Percentiles rank a stretch among this genome's conserved stretches.
Conservation (phyloP, 306 rosid species). For the Castanopsis chinensis region DNA sequence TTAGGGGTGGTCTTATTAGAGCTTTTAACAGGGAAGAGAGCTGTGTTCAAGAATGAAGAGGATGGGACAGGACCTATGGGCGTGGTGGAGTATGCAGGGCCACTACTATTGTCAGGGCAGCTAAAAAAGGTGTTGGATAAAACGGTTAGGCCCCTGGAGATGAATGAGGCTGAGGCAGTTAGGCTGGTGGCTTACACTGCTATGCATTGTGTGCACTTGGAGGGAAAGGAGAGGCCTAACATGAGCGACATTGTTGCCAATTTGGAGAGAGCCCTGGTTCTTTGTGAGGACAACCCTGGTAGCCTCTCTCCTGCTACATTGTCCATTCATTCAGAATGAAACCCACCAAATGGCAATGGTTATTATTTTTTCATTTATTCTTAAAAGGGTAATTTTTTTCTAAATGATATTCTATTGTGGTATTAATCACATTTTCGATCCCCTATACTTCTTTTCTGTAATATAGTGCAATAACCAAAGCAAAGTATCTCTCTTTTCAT, state of each 20-base stretch:
- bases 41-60: conserved; percentile 24
- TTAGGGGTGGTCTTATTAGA: conserved; percentile 50
- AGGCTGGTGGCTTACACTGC: conserved; percentile 40
- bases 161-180: conserved; percentile 29
- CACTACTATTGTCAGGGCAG: conserved; percentile 12
- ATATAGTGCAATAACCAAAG: not conserved
- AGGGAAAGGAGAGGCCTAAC: conserved; percentile 44
- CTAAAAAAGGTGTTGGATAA: conserved; percentile 25
- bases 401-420: not conserved
- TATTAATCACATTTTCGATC: not conserved
- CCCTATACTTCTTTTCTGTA: not conserved
- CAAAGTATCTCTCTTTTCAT: too few relatives aligned
- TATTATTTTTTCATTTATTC: not conserved
- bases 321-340: not conserved
- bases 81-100: conserved; percentile 31
- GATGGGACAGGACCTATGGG: conserved; percentile 20
- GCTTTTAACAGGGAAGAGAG: conserved; percentile 51
- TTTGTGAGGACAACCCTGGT: conserved; percentile 17
- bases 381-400: not conserved
- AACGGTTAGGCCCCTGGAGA: conserved; percentile 19
- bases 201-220: conserved; percentile 38
- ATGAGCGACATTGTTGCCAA: conserved; percentile 37
- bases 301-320: conserved; percentile 15
- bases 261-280: conserved; percentile 41
- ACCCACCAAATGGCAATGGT: too few relatives aligned